Conservation (phyloP, 2,329 filamentous ascomycete species). For the Teratosphaeria destructans region DNA sequence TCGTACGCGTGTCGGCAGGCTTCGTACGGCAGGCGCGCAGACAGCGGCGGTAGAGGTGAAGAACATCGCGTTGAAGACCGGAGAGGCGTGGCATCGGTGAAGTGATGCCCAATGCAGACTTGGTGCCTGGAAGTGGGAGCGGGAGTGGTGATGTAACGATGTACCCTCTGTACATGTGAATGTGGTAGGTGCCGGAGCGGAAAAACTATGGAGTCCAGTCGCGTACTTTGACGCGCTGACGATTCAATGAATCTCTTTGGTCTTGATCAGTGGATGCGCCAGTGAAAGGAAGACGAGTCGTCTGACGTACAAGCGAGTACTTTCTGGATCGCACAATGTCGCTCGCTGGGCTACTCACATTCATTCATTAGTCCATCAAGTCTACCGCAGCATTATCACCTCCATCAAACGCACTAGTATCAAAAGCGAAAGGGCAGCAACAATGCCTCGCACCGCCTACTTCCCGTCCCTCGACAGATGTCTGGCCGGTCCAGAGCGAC, state of each 20-base stretch:
- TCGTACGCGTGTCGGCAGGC: constrained; percentile 38
- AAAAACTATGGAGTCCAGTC: neutral
- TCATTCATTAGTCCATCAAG: neutral
- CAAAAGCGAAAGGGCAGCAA: neutral
- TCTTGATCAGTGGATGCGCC: neutral
- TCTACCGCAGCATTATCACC: neutral
- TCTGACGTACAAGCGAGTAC: neutral
- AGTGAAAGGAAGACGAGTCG: neutral
- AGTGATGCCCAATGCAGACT: neutral
- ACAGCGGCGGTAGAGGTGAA: constrained; percentile 77
- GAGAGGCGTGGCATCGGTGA: constrained; percentile 49
- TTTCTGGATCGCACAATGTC: neutral
- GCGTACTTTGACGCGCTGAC: neutral
- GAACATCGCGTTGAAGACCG: constrained; percentile 81
- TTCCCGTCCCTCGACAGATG: constrained; percentile 79
- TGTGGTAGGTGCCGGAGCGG: neutral
- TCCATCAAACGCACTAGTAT: neutral
- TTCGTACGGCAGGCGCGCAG: constrained; percentile 74
- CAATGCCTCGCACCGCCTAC: constrained; percentile 40
- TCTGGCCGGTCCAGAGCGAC: constrained; percentile 65
- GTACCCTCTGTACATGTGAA: neutral
- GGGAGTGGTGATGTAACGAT: neutral
- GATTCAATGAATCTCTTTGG: neutral
- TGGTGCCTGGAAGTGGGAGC: neutral
- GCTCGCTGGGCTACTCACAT: neutral